Percentiles rank a stretch among this genome's conserved stretches.
phyloP scores from a whole-genome alignment of 257 asterid genomes.

The Agastache rugosa region DNA sequence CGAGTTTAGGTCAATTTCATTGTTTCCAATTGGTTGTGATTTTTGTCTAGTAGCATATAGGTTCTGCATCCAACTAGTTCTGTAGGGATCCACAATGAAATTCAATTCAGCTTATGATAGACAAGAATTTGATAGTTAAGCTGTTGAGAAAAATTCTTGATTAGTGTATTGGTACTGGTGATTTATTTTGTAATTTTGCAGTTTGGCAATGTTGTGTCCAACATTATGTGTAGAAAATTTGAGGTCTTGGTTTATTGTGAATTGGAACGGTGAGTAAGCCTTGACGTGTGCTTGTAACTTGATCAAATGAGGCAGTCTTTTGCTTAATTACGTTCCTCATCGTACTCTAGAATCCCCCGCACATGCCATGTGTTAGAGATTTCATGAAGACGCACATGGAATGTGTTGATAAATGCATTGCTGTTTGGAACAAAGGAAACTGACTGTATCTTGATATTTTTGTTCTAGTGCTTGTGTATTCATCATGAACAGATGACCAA shows the following conservation, averaged over 20 bases:
- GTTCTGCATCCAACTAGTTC: background rate
- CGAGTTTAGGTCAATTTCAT: background rate
- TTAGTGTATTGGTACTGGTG: constrained; percentile 15
- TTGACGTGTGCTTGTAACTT: background rate
- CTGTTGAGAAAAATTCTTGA: constrained; percentile 11
- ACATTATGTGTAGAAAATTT: constrained; percentile 20
- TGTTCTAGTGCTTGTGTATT: constrained; percentile 30
- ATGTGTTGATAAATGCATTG: constrained; percentile 3
- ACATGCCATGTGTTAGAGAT: background rate
- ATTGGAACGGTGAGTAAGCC: background rate
- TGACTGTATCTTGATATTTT: background rate
- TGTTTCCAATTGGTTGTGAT: background rate
- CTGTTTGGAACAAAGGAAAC: background rate
- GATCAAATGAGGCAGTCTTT: background rate
- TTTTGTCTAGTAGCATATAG: constrained; percentile 11
- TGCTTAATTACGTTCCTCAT: background rate
- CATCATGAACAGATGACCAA: constrained; percentile 26
- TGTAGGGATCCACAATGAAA: constrained; percentile 21
- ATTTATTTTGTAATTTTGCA: constrained; percentile 32
- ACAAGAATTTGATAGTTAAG: constrained; percentile 16
- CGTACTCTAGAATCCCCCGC: background rate
- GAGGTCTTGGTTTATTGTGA: background rate
- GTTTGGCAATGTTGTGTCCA: constrained; percentile 3
- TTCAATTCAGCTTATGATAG: background rate
- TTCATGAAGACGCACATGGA: constrained; percentile 2